A percentile compares a stretch with the other conserved stretches of the same genome.
Evolutionary conservation across 73 alveolate species (phyloP).

Genomic region (Paramecium sonneborni): DNA sequence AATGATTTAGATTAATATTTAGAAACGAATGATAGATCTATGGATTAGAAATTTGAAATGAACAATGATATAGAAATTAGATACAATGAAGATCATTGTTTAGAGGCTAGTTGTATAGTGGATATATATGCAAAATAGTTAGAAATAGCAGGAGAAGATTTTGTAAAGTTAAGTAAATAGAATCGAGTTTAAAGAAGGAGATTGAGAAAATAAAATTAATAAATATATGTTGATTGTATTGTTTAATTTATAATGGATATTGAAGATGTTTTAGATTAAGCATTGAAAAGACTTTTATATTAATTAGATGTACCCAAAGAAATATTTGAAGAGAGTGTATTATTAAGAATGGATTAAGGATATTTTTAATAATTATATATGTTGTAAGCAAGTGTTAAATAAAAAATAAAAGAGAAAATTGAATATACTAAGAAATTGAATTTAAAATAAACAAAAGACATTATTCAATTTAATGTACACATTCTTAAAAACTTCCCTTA

Average conservation of each 20-base stretch:
- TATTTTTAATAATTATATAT: conserved; percentile 24
- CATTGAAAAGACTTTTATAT: not conserved
- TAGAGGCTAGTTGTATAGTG: not conserved
- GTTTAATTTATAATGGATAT: not conserved
- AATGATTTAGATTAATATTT: not conserved
- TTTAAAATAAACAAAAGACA: not conserved
- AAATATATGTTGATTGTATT: not conserved
- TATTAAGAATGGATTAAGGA: conserved; percentile 3
- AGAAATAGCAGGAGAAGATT: not conserved
- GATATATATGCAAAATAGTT: not conserved
- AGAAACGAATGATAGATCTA: not conserved
- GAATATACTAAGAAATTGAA: not conserved
- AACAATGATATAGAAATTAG: not conserved
- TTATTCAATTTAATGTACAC: not conserved
- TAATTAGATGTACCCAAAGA: conserved; percentile 49
- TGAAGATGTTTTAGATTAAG: conserved; percentile 19
- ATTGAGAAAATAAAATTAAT: not conserved
- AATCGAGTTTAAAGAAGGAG: not conserved
- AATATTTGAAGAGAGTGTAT: conserved; percentile 31
- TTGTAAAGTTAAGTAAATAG: not conserved
- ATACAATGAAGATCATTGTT: not conserved
- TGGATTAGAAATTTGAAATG: not conserved
- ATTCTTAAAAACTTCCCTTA: not conserved
- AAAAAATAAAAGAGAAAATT: conserved; percentile 34
- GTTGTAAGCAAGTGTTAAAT: conserved; percentile 42